Evolutionary conservation across 2,329 filamentous ascomycete species (phyloP).

Genomic region (Botrytis cinerea): DNA sequence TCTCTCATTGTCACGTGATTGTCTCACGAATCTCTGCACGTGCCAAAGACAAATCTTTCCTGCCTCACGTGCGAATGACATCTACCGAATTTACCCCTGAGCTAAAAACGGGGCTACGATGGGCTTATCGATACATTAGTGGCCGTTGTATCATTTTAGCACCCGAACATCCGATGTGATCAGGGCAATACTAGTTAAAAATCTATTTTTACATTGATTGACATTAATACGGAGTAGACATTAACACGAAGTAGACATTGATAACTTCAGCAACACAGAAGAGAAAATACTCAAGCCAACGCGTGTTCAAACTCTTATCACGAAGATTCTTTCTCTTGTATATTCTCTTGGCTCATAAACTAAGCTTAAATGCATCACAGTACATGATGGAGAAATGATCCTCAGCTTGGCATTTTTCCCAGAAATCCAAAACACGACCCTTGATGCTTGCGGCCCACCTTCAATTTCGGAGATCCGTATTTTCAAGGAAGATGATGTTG

Average conservation of each 20-base stretch:
- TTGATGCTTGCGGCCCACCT: background rate
- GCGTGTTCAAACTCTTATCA: background rate
- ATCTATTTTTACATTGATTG: background rate
- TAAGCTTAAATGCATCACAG: background rate
- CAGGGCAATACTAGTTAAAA: background rate
- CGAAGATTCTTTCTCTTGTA: background rate
- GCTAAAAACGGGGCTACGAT: background rate
- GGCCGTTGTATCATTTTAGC: background rate
- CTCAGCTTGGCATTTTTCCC: background rate
- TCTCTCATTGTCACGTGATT: too few species aligned
- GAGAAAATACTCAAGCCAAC: background rate
- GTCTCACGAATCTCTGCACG: background rate
- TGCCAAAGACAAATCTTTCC: background rate
- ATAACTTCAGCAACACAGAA: background rate
- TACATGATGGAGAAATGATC: background rate
- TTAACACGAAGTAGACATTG: background rate
- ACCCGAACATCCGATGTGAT: background rate
- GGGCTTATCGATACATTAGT: slow-evolving; percentile 1
- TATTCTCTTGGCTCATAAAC: background rate
- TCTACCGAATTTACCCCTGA: slow-evolving; percentile 9
- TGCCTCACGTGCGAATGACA: background rate
- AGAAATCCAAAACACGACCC: background rate
- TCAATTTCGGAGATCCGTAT: slow-evolving; percentile 1
- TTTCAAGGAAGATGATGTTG: background rate
- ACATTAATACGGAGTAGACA: background rate